Evolutionary conservation across 495 filamentous ascomycete species (phyloP), one percentile per base, ranked within the genome.

Genomic region (Podospora pseudoanserina): DNA sequence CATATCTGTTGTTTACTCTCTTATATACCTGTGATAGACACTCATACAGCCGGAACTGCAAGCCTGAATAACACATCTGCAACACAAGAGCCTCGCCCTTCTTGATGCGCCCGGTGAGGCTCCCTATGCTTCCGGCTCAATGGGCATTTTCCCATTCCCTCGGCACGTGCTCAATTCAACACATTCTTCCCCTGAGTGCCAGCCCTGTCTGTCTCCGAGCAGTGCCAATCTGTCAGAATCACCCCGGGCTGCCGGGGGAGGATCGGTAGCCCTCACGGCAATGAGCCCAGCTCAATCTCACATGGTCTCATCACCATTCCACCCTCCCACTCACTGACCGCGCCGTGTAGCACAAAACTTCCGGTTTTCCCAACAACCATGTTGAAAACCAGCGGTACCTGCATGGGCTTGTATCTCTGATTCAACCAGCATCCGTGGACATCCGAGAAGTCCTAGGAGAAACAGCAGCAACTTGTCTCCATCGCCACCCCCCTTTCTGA

Each of bases 211-310:
- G 55, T 15, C n/a, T 18, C 55, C 55, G 55, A 58, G 55, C 18
- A 58, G 55, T 58, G 23, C 23, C 55, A 15, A 58, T 58, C 55
- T 19, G 23, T 58, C 55, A 58, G 18, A 56, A 58, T 19, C 55
- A 15, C 55, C 55, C n/a, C 19, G 28, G 34, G 61, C 61, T 19
- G 61, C 27, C 61, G 28, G 61, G 28, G 61, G 61, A 63, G 61
- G 30, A 49, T 63, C 61, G 61, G 61, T 39, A 63, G 19, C 28
- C 9, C 60, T 73, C 71, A 49, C 39, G 39, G 39, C 39, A 49
- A 49, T 49, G 39, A 64, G 63, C 49, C 57, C 61, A 73, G 68
- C 28, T 27, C 66, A 68, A 73, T 71, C 53, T 71, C 58, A 58
- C 56, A 63, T 73, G 55, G 69, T 61, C 16, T 65, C 66, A 73